Evolutionary conservation across 441 rosid species (phyloP).

Genomic region (Breynia disticha): DNA sequence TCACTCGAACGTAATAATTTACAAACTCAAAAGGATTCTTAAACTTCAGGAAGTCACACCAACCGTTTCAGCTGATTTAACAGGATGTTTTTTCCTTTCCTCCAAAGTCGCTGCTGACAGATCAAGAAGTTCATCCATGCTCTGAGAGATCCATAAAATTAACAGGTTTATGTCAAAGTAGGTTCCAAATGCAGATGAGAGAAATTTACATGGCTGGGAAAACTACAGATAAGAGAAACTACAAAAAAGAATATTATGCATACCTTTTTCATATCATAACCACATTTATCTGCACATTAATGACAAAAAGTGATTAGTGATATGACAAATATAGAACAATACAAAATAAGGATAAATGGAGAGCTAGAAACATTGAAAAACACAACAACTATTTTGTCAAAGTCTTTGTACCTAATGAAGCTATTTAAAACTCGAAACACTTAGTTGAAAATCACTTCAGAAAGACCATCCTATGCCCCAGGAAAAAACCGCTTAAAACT

Average conservation of each 20-base stretch:
- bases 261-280: slow-evolving; percentile 56
- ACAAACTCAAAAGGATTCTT: background rate
- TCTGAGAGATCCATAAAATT: slow-evolving; percentile 27
- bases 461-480: background rate
- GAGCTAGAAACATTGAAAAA: background rate
- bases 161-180: slow-evolving; percentile 5
- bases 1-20: background rate
- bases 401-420: background rate
- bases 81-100: slow-evolving; percentile 12
- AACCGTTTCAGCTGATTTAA: slow-evolving; percentile 35
- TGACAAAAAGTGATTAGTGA: slow-evolving; percentile 18
- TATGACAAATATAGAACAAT: slow-evolving; percentile 1
- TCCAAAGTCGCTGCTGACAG: slow-evolving; percentile 18
- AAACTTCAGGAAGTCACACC: slow-evolving; percentile 10
- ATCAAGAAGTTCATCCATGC: slow-evolving; percentile 43
- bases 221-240: background rate
- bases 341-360: background rate
- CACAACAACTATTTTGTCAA: background rate
- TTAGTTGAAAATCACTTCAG: background rate
- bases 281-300: slow-evolving; percentile 44
- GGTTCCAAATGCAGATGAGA: background rate
- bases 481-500: background rate
- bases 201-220: background rate
- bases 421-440: background rate
- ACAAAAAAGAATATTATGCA: slow-evolving; percentile 9